These are phyloP conservation scores for Hyaloscypha finlandica DNA, from an alignment of 495 filamentous ascomycete species.

Conservation along the genomic window DNA sequence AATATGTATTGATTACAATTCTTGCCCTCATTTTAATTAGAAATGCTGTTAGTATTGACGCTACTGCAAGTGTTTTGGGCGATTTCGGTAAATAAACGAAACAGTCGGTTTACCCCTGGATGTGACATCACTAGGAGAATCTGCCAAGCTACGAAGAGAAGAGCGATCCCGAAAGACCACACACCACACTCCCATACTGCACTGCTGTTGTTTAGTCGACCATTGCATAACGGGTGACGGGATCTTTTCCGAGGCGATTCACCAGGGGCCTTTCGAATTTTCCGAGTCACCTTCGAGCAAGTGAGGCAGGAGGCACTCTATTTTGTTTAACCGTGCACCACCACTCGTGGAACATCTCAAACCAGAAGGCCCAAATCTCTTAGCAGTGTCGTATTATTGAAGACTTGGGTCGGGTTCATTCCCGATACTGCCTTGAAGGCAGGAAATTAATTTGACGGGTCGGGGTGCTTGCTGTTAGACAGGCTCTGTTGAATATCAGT, in stretches of 20 bases:
- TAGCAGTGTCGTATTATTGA: too few species aligned
- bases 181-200: too few species aligned
- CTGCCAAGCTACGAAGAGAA: too few species aligned
- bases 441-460: not conserved
- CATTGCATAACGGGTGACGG: not conserved
- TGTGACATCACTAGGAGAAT: too few species aligned
- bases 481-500: not conserved
- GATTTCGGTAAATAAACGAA: too few species aligned
- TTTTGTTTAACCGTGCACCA: not conserved
- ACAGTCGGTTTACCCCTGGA: too few species aligned
- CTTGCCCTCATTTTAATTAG: too few species aligned
- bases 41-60: too few species aligned
- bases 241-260: not conserved
- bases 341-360: not conserved
- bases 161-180: too few species aligned
- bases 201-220: not conserved
- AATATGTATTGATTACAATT: too few species aligned
- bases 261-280: not conserved
- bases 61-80: too few species aligned
- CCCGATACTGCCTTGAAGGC: not conserved
- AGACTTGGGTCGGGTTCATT: not conserved
- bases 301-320: not conserved
- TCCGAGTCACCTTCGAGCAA: not conserved
- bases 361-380: too few species aligned
- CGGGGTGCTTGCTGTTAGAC: not conserved